Percentiles rank a stretch among this genome's conserved stretches.
Evolutionary conservation across 2,329 filamentous ascomycete species (phyloP).

Genomic region (Metarhizium robertsii): DNA sequence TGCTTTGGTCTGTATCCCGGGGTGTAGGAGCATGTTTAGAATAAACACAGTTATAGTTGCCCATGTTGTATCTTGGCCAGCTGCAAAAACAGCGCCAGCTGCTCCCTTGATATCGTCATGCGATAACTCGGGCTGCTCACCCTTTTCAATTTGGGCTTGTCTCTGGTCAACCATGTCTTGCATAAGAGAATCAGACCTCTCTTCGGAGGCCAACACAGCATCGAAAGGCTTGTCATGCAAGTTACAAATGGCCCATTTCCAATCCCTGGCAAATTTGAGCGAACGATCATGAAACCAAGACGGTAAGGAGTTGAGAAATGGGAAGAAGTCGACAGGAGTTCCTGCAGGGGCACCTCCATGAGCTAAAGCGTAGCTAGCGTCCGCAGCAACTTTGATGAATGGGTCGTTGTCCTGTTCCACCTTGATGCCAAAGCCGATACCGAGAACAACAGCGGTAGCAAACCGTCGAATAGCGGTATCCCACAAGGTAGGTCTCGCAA

Average conservation of each 20-base stretch:
- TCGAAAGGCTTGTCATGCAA: slow-evolving; percentile 36
- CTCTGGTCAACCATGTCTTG: slow-evolving; percentile 17
- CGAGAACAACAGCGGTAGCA: slow-evolving; percentile 30
- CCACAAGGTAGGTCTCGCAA: slow-evolving; percentile 24
- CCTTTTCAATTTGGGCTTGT: slow-evolving; percentile 14
- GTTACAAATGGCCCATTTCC: slow-evolving; percentile 22
- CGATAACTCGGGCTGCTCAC: slow-evolving; percentile 22
- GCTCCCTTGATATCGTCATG: slow-evolving; percentile 39
- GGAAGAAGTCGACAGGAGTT: slow-evolving; percentile 39
- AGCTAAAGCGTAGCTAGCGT: slow-evolving; percentile 19
- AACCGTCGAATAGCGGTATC: slow-evolving; percentile 27
- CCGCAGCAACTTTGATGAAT: slow-evolving; percentile 28
- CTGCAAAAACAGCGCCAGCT: slow-evolving; percentile 36
- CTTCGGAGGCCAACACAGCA: slow-evolving; percentile 20
- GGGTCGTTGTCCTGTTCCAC: slow-evolving; percentile 27
- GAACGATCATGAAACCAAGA: slow-evolving; percentile 23
- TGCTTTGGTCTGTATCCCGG: slow-evolving; percentile 35
- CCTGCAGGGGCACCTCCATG: slow-evolving; percentile 20
- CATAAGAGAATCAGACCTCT: slow-evolving; percentile 19
- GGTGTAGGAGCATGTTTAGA: slow-evolving; percentile 32
- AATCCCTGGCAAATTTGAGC: slow-evolving; percentile 19
- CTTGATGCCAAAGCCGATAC: slow-evolving; percentile 33
- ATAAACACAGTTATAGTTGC: slow-evolving; percentile 33
- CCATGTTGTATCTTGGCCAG: slow-evolving; percentile 37
- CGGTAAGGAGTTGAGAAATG: slow-evolving; percentile 32